These are phyloP conservation scores for Fusarium subglutinans DNA, from an alignment of 2,329 filamentous ascomycete genomes.

Conservation along the genomic window DNA sequence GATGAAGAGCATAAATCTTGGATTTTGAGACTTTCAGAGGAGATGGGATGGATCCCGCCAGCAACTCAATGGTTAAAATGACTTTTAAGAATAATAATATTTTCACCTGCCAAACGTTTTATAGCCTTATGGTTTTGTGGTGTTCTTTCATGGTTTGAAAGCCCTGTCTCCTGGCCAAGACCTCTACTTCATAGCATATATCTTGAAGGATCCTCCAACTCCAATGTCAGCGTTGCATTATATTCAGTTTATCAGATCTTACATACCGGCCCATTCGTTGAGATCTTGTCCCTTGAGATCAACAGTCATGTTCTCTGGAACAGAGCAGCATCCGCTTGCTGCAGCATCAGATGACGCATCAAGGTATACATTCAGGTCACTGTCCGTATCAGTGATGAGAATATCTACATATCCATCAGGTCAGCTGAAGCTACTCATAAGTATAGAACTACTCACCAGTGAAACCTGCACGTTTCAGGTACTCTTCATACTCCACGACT, in stretches of 20 bases:
- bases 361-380: neutral
- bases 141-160: neutral
- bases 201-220: neutral
- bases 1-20: neutral
- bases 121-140: accelerated
- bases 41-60: neutral
- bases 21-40: neutral
- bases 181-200: neutral
- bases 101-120: accelerated
- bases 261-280: neutral
- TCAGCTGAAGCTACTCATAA: accelerated
- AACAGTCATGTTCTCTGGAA: neutral
- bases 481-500: slow-evolving; percentile 61
- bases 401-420: neutral
- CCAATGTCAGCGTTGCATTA: neutral
- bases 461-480: slow-evolving; percentile 61
- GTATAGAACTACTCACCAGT: slow-evolving; percentile 44
- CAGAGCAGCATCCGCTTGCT: neutral
- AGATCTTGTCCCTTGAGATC: neutral
- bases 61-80: neutral
- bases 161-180: neutral
- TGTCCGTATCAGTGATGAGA: neutral
- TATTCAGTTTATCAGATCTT: accelerated
- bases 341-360: neutral
- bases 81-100: accelerated